Evolutionary conservation across 768 basidiomycete genomes (phyloP), one percentile per base, ranked within the genome.

Genomic region (Leccinum barrowsii): DNA sequence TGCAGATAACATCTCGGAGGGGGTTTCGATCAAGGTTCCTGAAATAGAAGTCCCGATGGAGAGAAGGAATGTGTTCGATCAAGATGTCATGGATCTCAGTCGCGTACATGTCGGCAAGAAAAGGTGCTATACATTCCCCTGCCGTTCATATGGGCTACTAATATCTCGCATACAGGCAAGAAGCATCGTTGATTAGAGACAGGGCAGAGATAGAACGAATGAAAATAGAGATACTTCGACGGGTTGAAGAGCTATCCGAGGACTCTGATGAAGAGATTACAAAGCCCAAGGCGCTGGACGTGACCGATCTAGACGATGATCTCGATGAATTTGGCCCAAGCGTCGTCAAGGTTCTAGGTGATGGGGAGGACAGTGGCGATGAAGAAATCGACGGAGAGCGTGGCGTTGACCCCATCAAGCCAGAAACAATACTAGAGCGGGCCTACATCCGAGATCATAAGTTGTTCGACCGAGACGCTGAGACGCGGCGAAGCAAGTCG

Each of bases 151-250:
- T 57, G 19, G 30, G 35, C 24, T 57, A 21, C 54, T 62, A n/a
- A 61, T 47, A 26, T 49, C 28, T 51, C 26, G 53, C 37, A 46
- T 52, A 28, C 51, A 84, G 85, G 22, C 78, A 80, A 34, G 79
- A 74, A 13, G 63, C 66, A n/a, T 66, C 68, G 17, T 65, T 83
- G 13, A 68, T 85, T 7, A 77, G 78, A 13, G 89, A 94, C 64
- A 79, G 78, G 5, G 71, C 77, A 1, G 82, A 82, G 66, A 78
- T 83, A n/a, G 85, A 86, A 44, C 75, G 86, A 62, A 88, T 94
- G 83, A 94, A 95, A 66, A 83, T 84, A 1, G 87, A 90, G 55
- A 94, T 94, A 63, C 77, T 94, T 13, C 82, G 90, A 26, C 80
- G 89, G 4, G 87, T 84, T 0, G 88, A 94, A 65, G 83, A 78